phyloP scores from a whole-genome alignment of 495 filamentous ascomycete species.

The Penicillium daleae region DNA sequence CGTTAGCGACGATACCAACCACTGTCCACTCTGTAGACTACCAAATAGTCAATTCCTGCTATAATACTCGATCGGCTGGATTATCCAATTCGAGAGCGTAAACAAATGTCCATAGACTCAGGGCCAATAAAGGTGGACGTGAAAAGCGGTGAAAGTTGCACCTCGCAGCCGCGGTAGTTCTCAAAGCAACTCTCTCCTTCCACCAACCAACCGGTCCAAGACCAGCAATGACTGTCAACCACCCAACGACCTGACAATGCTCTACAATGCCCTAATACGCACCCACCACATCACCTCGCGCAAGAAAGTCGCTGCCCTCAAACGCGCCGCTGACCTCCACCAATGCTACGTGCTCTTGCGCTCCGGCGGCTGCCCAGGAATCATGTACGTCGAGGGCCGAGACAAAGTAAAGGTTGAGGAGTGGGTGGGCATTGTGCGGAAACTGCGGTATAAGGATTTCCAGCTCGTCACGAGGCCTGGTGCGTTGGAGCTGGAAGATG shows the following conservation, averaged over 20 bases:
- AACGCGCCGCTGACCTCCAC: conserved; percentile 61
- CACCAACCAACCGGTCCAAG: neutral
- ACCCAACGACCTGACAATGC: conserved; percentile 16
- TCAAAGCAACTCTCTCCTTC: neutral
- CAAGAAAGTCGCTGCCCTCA: conserved; percentile 70
- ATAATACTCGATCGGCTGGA: no score
- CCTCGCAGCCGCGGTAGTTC: no score
- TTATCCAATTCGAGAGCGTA: no score
- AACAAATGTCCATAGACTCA: no score
- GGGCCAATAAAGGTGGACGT: no score
- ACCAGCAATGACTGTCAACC: neutral
- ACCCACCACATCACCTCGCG: conserved; percentile 85
- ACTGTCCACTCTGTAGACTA: no score
- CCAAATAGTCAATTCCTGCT: no score
- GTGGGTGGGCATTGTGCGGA: conserved; percentile 61
- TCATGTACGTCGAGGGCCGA: conserved; percentile 75
- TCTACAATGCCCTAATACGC: conserved; percentile 66
- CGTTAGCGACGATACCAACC: no score
- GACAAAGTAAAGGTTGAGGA: conserved; percentile 52
- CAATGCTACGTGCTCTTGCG: conserved; percentile 65
- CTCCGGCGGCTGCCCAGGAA: conserved; percentile 68
- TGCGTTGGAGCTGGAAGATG: conserved; percentile 22
- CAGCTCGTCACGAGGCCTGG: conserved; percentile 48
- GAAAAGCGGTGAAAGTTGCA: no score
- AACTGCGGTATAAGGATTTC: conserved; percentile 55